Evolutionary conservation across 176 grass and related monocot species (phyloP), one percentile per base, ranked within the genome.

Genomic region (Tillandsia leiboldiana): DNA sequence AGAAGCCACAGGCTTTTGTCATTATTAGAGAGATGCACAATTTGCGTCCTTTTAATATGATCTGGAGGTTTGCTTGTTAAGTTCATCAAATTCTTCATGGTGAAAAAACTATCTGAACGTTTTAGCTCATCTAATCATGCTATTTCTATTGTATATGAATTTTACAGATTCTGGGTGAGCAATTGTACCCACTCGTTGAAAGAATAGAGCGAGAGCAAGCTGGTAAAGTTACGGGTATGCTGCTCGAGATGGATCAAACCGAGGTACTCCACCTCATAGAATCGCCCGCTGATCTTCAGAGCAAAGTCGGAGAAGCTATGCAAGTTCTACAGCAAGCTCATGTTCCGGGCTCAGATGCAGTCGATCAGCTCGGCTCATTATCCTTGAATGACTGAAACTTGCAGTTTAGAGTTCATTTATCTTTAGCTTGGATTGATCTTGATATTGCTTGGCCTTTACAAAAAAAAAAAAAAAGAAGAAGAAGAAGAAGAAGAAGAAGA

Each of bases 161-260:
- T 75, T 69, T 75, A 11, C 27, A 86, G 83, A 80, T 90, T 58
- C 70, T 83, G 3, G 87, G 83, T 9, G 66, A 83, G 69, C 71
- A 50, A 8, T 20, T 90, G 59, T 83, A 83, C 65, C 71, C 79
- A 7, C 69, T 81, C 3, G 80, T 83, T 0, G 69, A 83, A 56
- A 49, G 50, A 1, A 12, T 82, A 1, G 76, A 83, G 23, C 65
- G 1, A 20, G 65, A 58, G 3, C 47, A 83, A 0, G 67, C 83
- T 51, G 51, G 12, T 22, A 83, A 86, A 72, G 76, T 86, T 29
- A 90, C 80, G 1, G 83, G 83, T 9, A 90, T 90, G 87, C 58
- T 86, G n/a, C 70, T 86, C 0, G 87, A 90, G 68, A 82, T 90
- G 80, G 76, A 74, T 65, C 77, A 83, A 70, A 71, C 52, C 2